phyloP scores from a whole-genome alignment of 139 green algal genomes.

The Picochlorum costavermella region DNA sequence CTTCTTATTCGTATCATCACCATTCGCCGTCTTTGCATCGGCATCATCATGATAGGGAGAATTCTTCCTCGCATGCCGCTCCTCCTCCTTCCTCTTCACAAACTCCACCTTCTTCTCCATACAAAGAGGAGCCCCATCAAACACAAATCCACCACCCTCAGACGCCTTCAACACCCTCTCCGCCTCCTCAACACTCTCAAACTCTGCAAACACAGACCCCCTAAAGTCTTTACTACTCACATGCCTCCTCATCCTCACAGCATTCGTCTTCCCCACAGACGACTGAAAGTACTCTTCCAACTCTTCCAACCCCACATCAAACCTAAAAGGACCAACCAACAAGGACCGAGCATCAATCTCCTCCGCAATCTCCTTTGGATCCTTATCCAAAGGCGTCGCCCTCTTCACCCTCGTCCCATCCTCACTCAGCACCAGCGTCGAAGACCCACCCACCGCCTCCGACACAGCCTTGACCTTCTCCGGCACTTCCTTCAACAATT shows the following conservation, averaged over 20 bases:
- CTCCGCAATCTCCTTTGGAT: slow-evolving; percentile 22
- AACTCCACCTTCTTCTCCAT: slow-evolving; percentile 60
- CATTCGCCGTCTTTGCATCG: neutral
- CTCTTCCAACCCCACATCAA: slow-evolving; percentile 46
- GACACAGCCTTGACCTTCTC: slow-evolving; percentile 17
- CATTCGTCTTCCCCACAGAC: slow-evolving; percentile 32
- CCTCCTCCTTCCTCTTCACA: slow-evolving; percentile 46
- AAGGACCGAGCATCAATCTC: slow-evolving; percentile 61
- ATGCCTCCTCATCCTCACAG: slow-evolving; percentile 72
- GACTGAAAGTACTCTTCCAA: slow-evolving; percentile 50
- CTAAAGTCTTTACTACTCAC: slow-evolving; percentile 70
- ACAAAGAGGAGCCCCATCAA: slow-evolving; percentile 49
- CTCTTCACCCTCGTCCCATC: slow-evolving; percentile 37
- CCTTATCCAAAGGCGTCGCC: slow-evolving; percentile 7
- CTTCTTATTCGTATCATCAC: neutral
- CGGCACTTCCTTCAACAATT: slow-evolving; percentile 28
- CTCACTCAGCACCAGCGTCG: slow-evolving; percentile 26
- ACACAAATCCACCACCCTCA: slow-evolving; percentile 15
- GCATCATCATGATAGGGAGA: slow-evolving; percentile 6
- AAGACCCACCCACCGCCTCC: slow-evolving; percentile 17
- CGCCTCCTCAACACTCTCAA: slow-evolving; percentile 41
- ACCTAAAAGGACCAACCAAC: slow-evolving; percentile 70
- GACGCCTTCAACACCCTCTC: slow-evolving; percentile 34
- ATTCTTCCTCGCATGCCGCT: slow-evolving; percentile 36
- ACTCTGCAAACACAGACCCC: slow-evolving; percentile 75